Base-by-base conservation (phyloP, 345 rosid genomes). In the Excoecaria agallocha region DNA sequence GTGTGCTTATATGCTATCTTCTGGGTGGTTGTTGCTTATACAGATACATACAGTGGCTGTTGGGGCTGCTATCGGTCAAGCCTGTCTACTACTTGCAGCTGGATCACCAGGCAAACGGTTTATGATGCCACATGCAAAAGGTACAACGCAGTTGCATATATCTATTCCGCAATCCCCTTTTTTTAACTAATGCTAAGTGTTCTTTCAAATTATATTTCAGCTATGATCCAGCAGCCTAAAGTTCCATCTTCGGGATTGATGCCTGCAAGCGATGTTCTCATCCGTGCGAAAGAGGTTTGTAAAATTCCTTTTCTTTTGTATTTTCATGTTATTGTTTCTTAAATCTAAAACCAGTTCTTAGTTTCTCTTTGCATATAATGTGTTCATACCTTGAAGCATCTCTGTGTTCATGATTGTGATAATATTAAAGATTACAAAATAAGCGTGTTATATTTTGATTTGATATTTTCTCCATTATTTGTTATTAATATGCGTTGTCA, bases 81-180 rank as follows among this genome's bases (percentile, higher is more conserved):
- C 97, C 63, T 89, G 95, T 79, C 80, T 95, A 19, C 81, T 95
- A 56, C 94, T 91, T 69, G 89, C 98, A 50, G 87, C 99, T 10
- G 98, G 98, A 38, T 83, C 88, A 41, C 86, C 86, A 87, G 98
- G 97, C 73, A 86, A 88, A 70, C 86, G 99, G 57, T 93, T 81
- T 80, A 91, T 91, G 96, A 84, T 91, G 94, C 95, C 94, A 39
- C 94, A 91, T 81, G 85, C 99, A 60, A 91, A 86, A 91, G 89
- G 98, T 92, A 81, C 69, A 77, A 57, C 51, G 19, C 69, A 54
- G 37, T 22, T 64, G 16, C 58, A 73, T 56, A 35, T 13, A 7
- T 69, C 72, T 55, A 70, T 68, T 16, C 64, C n/a, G 48, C 46
- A 7, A 12, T 56, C 22, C 16, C 10, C 43, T 25, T 9, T 72